Base-by-base conservation (phyloP, 225 moss, liverwort and hornwort genomes). In the Polytrichum formosum region DNA sequence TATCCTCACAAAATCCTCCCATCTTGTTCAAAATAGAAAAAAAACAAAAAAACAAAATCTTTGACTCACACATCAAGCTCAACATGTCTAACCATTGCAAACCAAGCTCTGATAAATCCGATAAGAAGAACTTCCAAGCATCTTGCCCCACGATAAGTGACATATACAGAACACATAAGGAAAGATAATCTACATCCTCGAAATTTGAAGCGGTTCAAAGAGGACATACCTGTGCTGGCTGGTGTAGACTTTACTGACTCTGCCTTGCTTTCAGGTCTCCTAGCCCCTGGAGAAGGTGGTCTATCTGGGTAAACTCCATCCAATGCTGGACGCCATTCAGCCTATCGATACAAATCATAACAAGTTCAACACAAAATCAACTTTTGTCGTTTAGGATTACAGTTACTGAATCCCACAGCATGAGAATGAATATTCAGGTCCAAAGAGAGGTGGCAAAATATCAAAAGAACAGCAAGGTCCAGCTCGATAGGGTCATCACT, bases 261-360 rank as follows among this genome's bases (percentile, higher is more conserved):
- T 54, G 84, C 83, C 74, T 93, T 89, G 56, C 69, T 84, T 63
- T 71, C 82, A 81, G 76, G 71, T 79, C 75, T 90, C 67, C 80
- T 82, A 19, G 79, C 28, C 56, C 71, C 72, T 62, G 96, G 91
- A 71, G 91, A 91, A 28, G 89, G 84, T 69, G 96, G 84, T 63
- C 88, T 84, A 71, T 90, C 93, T 60, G 79, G 82, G 76, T 90
- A 92, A 54, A 87, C 74, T 73, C 89, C 93, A 67, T 26, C 63
- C 59, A 84, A 63, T 63, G 85, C 83, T 74, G 96, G 96, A 70
- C 90, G 82, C 93, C 93, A 93, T 59, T 90, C 90, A 71, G 75
- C 93, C 96, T 94, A 30, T 1, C 58, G n/a, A 23, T 59, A 67
- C 29, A 59, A 70, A 18, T 58, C 58, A 22, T 56, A 20, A 58